A percentile compares a stretch with the other conserved stretches of the same genome.
Evolutionary conservation across 371 early-diverging fungal genomes (phyloP).

Genomic region (Rhizopus stolonifer): DNA sequence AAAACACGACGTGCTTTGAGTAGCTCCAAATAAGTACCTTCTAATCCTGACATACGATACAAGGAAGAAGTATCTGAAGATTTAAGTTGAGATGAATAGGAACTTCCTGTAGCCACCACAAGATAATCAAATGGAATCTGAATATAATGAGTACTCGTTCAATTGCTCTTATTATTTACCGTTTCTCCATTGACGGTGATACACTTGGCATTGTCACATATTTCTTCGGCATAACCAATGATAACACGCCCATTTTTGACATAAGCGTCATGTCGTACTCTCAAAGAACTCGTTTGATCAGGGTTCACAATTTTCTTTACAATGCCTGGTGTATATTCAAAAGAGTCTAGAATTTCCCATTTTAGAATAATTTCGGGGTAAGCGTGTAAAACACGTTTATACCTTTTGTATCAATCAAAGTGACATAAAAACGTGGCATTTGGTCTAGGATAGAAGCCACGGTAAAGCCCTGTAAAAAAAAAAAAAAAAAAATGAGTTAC

Average conservation of each 20-base stretch:
- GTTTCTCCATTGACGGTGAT: slow-evolving; percentile 26
- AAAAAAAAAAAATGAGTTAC: background rate
- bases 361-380: background rate
- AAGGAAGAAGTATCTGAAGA: slow-evolving; percentile 37
- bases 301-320: slow-evolving; percentile 22
- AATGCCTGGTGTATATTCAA: slow-evolving; percentile 35
- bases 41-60: slow-evolving; percentile 31
- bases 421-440: slow-evolving; percentile 42
- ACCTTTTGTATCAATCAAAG: slow-evolving; percentile 45
- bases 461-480: slow-evolving; percentile 32
- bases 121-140: slow-evolving; percentile 67
- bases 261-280: slow-evolving; percentile 41
- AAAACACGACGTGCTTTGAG: slow-evolving; percentile 52
- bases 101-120: slow-evolving; percentile 70
- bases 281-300: slow-evolving; percentile 20
- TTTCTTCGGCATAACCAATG: slow-evolving; percentile 36
- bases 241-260: slow-evolving; percentile 36
- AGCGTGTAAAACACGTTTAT: background rate
- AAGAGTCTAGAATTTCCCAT: slow-evolving; percentile 25
- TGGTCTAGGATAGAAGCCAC: slow-evolving; percentile 41
- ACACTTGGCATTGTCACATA: slow-evolving; percentile 21
- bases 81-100: slow-evolving; percentile 52
- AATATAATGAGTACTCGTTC: background rate
- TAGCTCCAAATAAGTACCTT: slow-evolving; percentile 51
- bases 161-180: slow-evolving; percentile 14